Conservation (phyloP, 805 yeast species). For the Yarrowia sp. region DNA sequence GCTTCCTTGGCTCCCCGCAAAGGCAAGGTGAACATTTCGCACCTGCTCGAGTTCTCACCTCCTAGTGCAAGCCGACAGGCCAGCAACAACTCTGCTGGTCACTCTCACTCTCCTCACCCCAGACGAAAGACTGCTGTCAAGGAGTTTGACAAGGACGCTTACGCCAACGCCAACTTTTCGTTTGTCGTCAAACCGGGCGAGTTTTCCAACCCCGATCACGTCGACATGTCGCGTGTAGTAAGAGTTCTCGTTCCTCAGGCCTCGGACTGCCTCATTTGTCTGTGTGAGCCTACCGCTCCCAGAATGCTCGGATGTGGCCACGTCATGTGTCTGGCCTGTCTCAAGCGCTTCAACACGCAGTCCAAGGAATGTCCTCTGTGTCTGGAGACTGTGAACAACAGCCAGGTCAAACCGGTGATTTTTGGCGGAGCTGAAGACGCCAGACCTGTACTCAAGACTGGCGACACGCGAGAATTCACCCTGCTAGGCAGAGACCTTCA, state of each 20-base stretch:
- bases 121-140: background rate
- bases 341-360: constrained; percentile 63
- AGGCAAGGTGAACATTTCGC: constrained; percentile 22
- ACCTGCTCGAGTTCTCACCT: constrained; percentile 17
- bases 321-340: constrained; percentile 78
- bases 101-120: constrained; percentile 8
- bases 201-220: constrained; percentile 59
- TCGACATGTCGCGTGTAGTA: constrained; percentile 58
- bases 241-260: constrained; percentile 74
- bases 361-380: constrained; percentile 80
- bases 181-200: constrained; percentile 70
- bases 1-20: constrained; percentile 11
- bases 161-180: constrained; percentile 77
- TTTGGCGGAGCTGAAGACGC: constrained; percentile 50
- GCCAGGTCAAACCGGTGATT: constrained; percentile 66
- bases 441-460: constrained; percentile 53
- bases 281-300: constrained; percentile 85
- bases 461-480: constrained; percentile 56
- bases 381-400: constrained; percentile 52
- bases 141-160: constrained; percentile 36
- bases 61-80: background rate
- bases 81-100: background rate
- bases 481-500: constrained; percentile 53
- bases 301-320: constrained; percentile 96
- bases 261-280: constrained; percentile 84